Evolutionary conservation across 148 eudicot genomes (phyloP), one percentile per base, ranked within the genome.

Genomic region (Euryodendron excelsum): DNA sequence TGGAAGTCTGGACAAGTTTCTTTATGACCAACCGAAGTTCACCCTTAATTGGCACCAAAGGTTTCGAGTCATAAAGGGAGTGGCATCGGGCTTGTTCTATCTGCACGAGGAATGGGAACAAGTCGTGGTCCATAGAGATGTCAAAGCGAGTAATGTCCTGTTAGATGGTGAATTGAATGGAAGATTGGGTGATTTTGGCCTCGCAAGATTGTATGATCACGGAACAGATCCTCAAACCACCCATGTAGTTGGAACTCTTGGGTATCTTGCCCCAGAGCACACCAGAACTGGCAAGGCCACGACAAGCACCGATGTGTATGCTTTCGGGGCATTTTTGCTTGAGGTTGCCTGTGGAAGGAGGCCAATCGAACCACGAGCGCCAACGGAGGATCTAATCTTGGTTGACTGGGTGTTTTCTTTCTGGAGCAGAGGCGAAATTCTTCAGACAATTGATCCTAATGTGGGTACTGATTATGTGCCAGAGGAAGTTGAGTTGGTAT

Each of bases 241-340:
- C 0, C 47, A 69, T 1, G 80, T 86, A 9, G 84, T 63, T 1
- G 88, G 88, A 20, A 86, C 88, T 28, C 15, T 86, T 0, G 88
- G 88, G 56, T 86, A 86, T 69, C 77, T 86, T 4, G 88, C 88
- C 17, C 88, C 88, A 0, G 88, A 86, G 63, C 65, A 73, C 1
- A 56, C 82, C 4, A 56, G 82, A 64, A 80, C 84, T 4, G 88
- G 88, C 0, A 74, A 68, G 78, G 88, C 84, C 79, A 83, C 88
- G 50, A 75, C 84, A 3, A 61, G 78, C 25, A 76, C 86, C 0
- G 88, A 86, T 67, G 86, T 86, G 53, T 86, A 74, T 33, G 86
- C 88, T 17, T 86, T 86, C 23, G 88, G 88, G 41, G 84, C 84
- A 0, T 78, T 86, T 52, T 53, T 78, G 48, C 86, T 86, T 0